Evolutionary conservation across 805 yeast genomes (phyloP).

Genomic region (Vanderwaltozyma verrucispora): DNA sequence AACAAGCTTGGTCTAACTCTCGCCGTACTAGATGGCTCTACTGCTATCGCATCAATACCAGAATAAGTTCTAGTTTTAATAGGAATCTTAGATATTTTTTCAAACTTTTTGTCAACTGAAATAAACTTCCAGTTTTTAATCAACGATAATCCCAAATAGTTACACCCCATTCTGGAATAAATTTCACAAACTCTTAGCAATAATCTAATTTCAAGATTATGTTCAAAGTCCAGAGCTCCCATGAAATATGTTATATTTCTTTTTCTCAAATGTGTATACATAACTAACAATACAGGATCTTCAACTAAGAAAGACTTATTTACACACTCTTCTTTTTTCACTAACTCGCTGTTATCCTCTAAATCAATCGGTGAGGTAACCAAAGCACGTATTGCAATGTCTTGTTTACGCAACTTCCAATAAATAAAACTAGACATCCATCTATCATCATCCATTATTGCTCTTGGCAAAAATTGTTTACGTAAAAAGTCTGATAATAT

Average conservation of each 20-base stretch:
- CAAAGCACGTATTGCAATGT: constrained; percentile 51
- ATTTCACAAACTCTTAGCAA: constrained; percentile 54
- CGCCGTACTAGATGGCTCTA: constrained; percentile 16
- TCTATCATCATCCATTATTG: constrained; percentile 53
- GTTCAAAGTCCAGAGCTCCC: constrained; percentile 36
- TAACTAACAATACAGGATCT: constrained; percentile 69
- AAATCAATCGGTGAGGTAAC: constrained; percentile 43
- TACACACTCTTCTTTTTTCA: constrained; percentile 26
- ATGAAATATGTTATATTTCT: constrained; percentile 39
- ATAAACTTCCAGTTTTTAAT: constrained; percentile 60
- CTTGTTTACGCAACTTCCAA: constrained; percentile 48
- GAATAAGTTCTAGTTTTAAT: neutral
- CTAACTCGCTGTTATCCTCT: constrained; percentile 19
- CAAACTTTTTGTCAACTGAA: constrained; percentile 4
- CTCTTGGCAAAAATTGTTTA: constrained; percentile 42
- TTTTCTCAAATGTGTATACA: constrained; percentile 53
- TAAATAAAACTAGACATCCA: constrained; percentile 79
- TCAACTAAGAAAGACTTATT: constrained; percentile 46
- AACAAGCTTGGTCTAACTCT: constrained; percentile 21
- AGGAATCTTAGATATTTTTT: constrained; percentile 1
- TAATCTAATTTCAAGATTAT: constrained; percentile 47
- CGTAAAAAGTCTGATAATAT: constrained; percentile 41
- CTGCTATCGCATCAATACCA: constrained; percentile 5
- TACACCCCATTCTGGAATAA: constrained; percentile 87
- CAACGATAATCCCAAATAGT: constrained; percentile 55